Evolutionary conservation across 495 filamentous ascomycete genomes (phyloP).

Genomic region (Xylaria scruposa): DNA sequence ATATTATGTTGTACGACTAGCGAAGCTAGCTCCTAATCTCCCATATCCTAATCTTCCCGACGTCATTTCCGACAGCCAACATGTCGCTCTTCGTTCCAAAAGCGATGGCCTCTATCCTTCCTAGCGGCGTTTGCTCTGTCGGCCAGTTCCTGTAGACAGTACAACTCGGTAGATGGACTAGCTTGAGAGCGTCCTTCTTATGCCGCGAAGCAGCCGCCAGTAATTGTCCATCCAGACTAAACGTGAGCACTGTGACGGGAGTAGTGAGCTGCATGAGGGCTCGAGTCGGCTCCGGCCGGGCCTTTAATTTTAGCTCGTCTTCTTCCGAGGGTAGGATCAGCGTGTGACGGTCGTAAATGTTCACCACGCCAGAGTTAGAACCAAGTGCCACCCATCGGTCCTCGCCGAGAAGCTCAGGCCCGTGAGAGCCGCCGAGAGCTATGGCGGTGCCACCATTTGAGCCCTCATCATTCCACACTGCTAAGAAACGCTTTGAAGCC

Average conservation of each 20-base stretch:
- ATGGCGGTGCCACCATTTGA: slow-evolving; percentile 84
- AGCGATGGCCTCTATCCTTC: slow-evolving; percentile 79
- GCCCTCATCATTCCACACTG: slow-evolving; percentile 89
- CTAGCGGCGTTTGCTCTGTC: slow-evolving; percentile 85
- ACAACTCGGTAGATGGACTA: slow-evolving; percentile 90
- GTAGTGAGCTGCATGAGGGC: slow-evolving; percentile 87
- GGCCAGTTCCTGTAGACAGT: slow-evolving; percentile 98
- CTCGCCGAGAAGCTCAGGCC: slow-evolving; percentile 69
- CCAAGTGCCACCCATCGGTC: slow-evolving; percentile 91
- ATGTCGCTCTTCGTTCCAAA: slow-evolving; percentile 74
- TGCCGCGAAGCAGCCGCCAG: slow-evolving; percentile 81
- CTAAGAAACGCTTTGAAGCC: slow-evolving; percentile 66
- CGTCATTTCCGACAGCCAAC: slow-evolving; percentile 85
- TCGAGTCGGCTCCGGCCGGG: slow-evolving; percentile 70
- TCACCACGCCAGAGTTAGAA: slow-evolving; percentile 82
- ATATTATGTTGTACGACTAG: slow-evolving; percentile 13
- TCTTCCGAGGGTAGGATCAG: slow-evolving; percentile 57
- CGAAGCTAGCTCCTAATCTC: slow-evolving; percentile 65
- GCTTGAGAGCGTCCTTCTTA: slow-evolving; percentile 85
- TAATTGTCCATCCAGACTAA: slow-evolving; percentile 88
- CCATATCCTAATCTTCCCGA: slow-evolving; percentile 84
- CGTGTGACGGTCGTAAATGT: slow-evolving; percentile 83
- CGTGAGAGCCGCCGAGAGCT: slow-evolving; percentile 69
- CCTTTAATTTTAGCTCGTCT: slow-evolving; percentile 60
- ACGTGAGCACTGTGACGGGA: slow-evolving; percentile 74